Evolutionary conservation across 1,284 basidiomycete genomes (phyloP), one percentile per base, ranked within the genome.

Genomic region (Melanopsichium pennsylvanicum): DNA sequence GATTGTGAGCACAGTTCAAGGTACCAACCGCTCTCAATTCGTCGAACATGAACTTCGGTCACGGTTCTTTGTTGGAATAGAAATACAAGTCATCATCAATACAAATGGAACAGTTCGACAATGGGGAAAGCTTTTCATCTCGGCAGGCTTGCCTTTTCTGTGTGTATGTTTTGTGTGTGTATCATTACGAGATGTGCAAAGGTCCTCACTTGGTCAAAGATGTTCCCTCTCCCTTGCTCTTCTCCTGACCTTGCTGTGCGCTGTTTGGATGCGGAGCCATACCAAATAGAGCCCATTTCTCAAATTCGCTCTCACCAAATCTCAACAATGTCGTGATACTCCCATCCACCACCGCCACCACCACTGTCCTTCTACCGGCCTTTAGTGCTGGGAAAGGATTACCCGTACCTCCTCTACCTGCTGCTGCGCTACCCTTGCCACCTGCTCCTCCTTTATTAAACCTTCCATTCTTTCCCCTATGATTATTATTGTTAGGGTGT

Each of bases 311-410:
- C 76, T 94, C 86, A 1, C 90, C 89, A 73, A 97, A 94, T 36
- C 91, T 84, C 80, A 93, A 89, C 84, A 97, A 92, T 56, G 90
- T 90, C 22, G 90, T 90, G 64, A 87, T 93, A 7, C 94, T 92
- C 7, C 88, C 86, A 82, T 97, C 94, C 4, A 95, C 93, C 1
- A 88, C 91, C 0, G 93, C 95, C 25, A 98, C 86, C 22, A 97
- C 85, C 41, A 95, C 85, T 9, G 85, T 89, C 73, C 92, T 89
- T 76, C 90, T 90, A 0, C 95, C 95, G 16, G 88, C 87, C 74
- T 94, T 92, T 61, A 97, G 84, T 0, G 72, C 55, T 2, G 81
- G 77, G 56, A 81, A 83, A 0, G 80, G 78, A 29, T 80, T 79
- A 1, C 72, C 71, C 4, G 18, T 34, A 26, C 50, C 56, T 2